A percentile compares a stretch with the other conserved stretches of the same genome.
Conservation (phyloP, 805 yeast genomes). For the Isabelozyma heimii region DNA sequence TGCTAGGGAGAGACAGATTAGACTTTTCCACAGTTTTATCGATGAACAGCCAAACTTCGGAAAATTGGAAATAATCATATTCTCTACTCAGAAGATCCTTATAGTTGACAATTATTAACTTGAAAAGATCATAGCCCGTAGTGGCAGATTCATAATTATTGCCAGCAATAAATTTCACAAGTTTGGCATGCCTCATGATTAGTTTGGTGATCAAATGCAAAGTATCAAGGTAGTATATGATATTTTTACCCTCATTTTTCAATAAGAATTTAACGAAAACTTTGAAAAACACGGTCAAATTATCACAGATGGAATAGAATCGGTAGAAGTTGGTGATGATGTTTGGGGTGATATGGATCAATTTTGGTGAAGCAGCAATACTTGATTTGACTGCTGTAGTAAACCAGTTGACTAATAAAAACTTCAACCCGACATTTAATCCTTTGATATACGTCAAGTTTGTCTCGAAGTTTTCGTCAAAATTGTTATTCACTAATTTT, state of each 20-base stretch:
- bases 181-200: conserved; percentile 28
- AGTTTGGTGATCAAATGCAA: conserved; percentile 31
- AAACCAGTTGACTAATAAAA: conserved; percentile 47
- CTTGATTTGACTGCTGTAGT: conserved; percentile 39
- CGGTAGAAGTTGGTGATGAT: conserved; percentile 29
- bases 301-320: conserved; percentile 38
- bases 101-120: conserved; percentile 28
- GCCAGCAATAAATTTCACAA: conserved; percentile 33
- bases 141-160: conserved; percentile 19
- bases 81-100: conserved; percentile 34
- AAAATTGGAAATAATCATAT: conserved; percentile 29
- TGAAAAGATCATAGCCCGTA: conserved; percentile 35
- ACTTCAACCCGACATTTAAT: conserved; percentile 42
- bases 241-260: conserved; percentile 38
- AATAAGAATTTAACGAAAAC: conserved; percentile 29
- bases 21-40: conserved; percentile 22
- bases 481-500: conserved; percentile 18
- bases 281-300: conserved; percentile 39
- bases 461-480: conserved; percentile 10
- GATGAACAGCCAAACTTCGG: conserved; percentile 34
- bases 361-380: conserved; percentile 29
- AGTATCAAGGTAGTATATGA: conserved; percentile 42
- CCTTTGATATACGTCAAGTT: conserved; percentile 10
- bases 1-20: neutral
- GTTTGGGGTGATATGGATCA: conserved; percentile 32